phyloP scores from a whole-genome alignment of 2,329 filamentous ascomycete species.

The Zymoseptoria ardabiliae region DNA sequence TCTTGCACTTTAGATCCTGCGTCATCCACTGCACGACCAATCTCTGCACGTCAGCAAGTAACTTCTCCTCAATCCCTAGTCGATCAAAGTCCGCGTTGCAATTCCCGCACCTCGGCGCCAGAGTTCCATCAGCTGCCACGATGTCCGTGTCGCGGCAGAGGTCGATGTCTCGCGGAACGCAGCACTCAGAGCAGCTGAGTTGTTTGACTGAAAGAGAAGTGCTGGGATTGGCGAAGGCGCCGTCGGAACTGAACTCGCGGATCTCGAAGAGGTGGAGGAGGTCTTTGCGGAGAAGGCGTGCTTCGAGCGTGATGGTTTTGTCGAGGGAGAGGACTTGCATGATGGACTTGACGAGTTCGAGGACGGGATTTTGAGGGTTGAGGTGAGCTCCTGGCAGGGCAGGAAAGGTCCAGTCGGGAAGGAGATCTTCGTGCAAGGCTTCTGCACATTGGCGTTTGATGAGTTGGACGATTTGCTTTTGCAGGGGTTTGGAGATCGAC shows the following conservation, averaged over 20 bases:
- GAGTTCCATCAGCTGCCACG: slow-evolving; percentile 42
- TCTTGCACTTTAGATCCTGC: slow-evolving; percentile 83
- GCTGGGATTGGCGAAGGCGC: slow-evolving; percentile 80
- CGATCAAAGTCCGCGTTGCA: slow-evolving; percentile 71
- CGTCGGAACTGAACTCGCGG: slow-evolving; percentile 83
- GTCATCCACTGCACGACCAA: slow-evolving; percentile 73
- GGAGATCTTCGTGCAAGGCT: slow-evolving; percentile 79
- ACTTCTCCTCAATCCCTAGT: slow-evolving; percentile 73
- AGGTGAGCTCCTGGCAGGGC: slow-evolving; percentile 65
- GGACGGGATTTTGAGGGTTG: slow-evolving; percentile 60
- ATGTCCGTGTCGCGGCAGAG: slow-evolving; percentile 84
- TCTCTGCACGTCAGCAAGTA: slow-evolving; percentile 70
- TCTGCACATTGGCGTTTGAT: slow-evolving; percentile 81
- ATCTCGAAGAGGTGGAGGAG: slow-evolving; percentile 86
- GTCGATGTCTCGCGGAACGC: slow-evolving; percentile 79
- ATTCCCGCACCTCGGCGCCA: slow-evolving; percentile 33
- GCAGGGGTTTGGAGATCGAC: slow-evolving; percentile 78
- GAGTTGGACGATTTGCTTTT: slow-evolving; percentile 78
- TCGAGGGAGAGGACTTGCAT: slow-evolving; percentile 90
- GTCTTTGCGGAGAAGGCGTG: slow-evolving; percentile 79
- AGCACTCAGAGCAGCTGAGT: slow-evolving; percentile 84
- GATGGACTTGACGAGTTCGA: slow-evolving; percentile 86
- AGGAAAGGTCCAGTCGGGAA: slow-evolving; percentile 80
- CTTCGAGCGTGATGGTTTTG: slow-evolving; percentile 83
- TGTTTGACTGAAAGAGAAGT: slow-evolving; percentile 65